Conservation (phyloP, 805 yeast genomes). For the Metschnikowia reukaufii region DNA sequence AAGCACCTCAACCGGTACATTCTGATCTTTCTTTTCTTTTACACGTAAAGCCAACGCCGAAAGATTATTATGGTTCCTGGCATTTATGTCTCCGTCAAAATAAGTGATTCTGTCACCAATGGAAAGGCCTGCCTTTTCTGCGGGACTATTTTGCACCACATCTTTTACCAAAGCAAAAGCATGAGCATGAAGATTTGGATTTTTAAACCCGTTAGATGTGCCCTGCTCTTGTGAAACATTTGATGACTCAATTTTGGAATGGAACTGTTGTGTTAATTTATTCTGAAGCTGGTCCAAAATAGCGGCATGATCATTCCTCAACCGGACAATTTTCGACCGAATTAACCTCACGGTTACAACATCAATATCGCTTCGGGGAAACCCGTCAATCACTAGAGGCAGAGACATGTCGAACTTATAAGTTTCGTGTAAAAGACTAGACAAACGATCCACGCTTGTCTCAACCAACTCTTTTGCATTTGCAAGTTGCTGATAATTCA, state of each 20-base stretch:
- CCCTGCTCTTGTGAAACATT: not conserved
- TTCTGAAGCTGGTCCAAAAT: constrained; percentile 48
- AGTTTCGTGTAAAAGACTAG: constrained; percentile 40
- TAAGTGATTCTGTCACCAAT: constrained; percentile 53
- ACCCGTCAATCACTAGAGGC: constrained; percentile 75
- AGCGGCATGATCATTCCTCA: constrained; percentile 65
- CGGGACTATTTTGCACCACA: constrained; percentile 58
- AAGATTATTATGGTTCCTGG: constrained; percentile 55
- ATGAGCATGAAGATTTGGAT: not conserved
- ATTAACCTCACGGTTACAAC: constrained; percentile 62
- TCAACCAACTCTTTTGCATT: constrained; percentile 29
- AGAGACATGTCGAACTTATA: constrained; percentile 64
- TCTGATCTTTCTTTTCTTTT: constrained; percentile 31
- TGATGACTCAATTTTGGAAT: not conserved
- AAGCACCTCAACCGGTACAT: constrained; percentile 28
- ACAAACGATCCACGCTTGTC: constrained; percentile 37
- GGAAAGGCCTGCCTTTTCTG: constrained; percentile 50
- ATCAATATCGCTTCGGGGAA: constrained; percentile 82
- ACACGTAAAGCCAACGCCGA: constrained; percentile 46
- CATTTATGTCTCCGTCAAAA: constrained; percentile 53
- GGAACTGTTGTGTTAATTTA: constrained; percentile 48
- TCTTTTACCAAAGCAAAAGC: constrained; percentile 59
- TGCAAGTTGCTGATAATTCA: constrained; percentile 17
- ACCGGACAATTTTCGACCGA: constrained; percentile 62
- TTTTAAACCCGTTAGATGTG: not conserved